Base-by-base conservation (phyloP, 179 eudicot species). In the Silene coronaria region DNA sequence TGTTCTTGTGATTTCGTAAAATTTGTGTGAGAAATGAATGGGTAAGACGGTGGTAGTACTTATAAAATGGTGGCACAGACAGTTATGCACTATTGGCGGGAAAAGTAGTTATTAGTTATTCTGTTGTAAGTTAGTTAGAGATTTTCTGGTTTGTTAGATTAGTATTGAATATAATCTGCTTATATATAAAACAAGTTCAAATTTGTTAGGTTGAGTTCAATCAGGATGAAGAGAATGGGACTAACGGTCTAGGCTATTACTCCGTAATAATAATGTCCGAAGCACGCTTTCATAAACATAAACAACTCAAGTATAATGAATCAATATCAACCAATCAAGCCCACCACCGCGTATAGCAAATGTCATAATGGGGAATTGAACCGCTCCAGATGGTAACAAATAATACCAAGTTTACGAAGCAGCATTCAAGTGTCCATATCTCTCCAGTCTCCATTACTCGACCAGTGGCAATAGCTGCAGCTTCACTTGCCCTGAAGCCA, bases 401-500 rank as follows among this genome's bases (percentile, higher is more conserved):
- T 2, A 62, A 7, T n/a, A 66, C 21, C 10, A 12, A 16, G 9
- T 45, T 74, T 53, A 63, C 72, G 79, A 46, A 1, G 91, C 96
- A 58, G 83, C 73, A 75, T 75, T 81, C 59, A 78, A 24, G 38
- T 88, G 81, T 23, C 99, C 96, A 30, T 93, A 82, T 81, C 86
- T 93, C 70, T 87, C n/a, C n/a, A n/a, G n/a, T n/a, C n/a, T n/a
- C 80, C 97, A 91, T 96, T 64, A 96, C 98, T 76, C 85, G 91
- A 74, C 88, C 83, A 26, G 99, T 89, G 17, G 98, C 99, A 34
- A 90, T 84, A n/a, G 97, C 97, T 0, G 98, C 98, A 71, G 97
- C 98, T 75, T 93, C 97, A 78, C 99, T 93, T 38, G 99, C 99
- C 99, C 97, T 16, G 82, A 82, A 0, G 97, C 97, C 97, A 93